phyloP scores from a whole-genome alignment of 306 rosid genomes.

The Fragaria iinumae region DNA sequence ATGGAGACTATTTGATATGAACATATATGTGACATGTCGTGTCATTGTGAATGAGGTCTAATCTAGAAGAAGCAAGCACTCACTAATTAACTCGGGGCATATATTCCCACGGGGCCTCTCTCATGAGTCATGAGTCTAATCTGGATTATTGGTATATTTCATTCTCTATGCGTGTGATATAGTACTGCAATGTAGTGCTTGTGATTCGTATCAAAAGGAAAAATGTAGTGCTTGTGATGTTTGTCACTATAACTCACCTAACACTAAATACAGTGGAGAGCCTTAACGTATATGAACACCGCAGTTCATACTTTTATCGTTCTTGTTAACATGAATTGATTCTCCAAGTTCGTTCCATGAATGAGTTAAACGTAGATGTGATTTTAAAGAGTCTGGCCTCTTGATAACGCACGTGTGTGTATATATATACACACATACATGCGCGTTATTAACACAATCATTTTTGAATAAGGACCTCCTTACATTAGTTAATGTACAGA shows the following conservation, averaged over 20 bases:
- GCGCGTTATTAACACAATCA: too few species aligned
- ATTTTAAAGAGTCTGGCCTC: not conserved
- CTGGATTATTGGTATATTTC: not conserved
- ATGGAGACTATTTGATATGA: constrained; percentile 5
- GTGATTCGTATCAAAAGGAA: not conserved
- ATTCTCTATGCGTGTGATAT: constrained; percentile 7
- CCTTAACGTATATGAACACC: too few species aligned
- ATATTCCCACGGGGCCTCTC: constrained; percentile 26
- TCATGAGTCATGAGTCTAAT: constrained; percentile 4
- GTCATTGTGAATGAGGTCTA: not conserved
- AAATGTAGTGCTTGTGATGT: constrained; percentile 6
- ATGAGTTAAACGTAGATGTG: not conserved
- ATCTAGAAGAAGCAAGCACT: not conserved
- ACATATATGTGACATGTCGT: not conserved
- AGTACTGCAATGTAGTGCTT: not conserved
- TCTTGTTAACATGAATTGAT: not conserved
- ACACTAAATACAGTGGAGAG: not conserved
- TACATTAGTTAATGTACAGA: too few species aligned
- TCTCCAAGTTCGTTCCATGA: not conserved
- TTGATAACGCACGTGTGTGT: not conserved
- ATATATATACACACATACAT: not conserved
- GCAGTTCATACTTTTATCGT: too few species aligned
- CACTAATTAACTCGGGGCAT: constrained; percentile 3
- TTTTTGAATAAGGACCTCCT: too few species aligned
- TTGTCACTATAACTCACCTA: constrained; percentile 11